A percentile compares a stretch with the other conserved stretches of the same genome.
These are phyloP conservation scores for Pulicaria dysenterica DNA, from an alignment of 129 eudicot species.

Conservation along the genomic window DNA sequence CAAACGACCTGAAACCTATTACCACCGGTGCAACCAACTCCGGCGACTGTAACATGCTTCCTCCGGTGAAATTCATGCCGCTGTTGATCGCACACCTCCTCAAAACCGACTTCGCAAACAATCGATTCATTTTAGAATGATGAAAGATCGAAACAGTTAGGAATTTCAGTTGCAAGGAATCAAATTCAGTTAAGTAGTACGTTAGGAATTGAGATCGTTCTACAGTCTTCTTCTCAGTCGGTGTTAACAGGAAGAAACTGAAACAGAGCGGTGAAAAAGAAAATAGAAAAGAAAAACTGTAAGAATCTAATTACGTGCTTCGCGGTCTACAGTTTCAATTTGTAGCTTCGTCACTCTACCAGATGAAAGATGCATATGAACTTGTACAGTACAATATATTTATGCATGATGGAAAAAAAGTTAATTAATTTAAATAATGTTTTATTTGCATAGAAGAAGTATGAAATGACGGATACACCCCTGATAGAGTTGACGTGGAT, in stretches of 20 bases:
- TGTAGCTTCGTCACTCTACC: conserved; percentile 3
- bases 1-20: conserved; percentile 20
- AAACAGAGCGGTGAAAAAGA: neutral
- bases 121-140: conserved; percentile 51
- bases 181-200: neutral
- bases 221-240: conserved; percentile 8
- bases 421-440: neutral
- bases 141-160: neutral
- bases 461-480: conserved; percentile 5
- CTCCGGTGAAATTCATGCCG: conserved; percentile 26
- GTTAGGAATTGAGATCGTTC: conserved; percentile 27
- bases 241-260: conserved; percentile 21
- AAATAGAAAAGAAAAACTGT: neutral
- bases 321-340: conserved; percentile 26
- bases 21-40: conserved; percentile 15
- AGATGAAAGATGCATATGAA: neutral
- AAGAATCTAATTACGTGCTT: conserved; percentile 6
- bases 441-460: neutral
- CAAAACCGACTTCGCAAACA: conserved; percentile 48
- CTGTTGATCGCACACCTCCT: conserved; percentile 43
- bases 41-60: conserved; percentile 29
- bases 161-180: neutral
- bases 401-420: neutral
- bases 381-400: conserved; percentile 16
- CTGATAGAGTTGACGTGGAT: neutral